Percentiles rank a stretch among this genome's conserved stretches.
phyloP scores from a whole-genome alignment of 495 filamentous ascomycete genomes.

The Amorphotheca resinae region DNA sequence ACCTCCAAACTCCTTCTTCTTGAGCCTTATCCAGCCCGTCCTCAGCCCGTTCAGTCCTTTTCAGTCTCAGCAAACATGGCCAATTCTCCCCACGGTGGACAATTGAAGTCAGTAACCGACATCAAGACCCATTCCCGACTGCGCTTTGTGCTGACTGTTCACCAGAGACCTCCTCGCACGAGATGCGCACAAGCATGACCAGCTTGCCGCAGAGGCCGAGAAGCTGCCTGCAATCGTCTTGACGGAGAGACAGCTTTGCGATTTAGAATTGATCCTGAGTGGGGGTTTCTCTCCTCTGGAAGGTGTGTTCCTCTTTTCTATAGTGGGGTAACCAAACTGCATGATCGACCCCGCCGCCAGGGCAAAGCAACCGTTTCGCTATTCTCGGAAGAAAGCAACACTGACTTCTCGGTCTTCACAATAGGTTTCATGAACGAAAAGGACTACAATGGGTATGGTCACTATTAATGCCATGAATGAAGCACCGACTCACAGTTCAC shows the following conservation, averaged over 20 bases:
- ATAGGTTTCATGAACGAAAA: constrained; percentile 92
- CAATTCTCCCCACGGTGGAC: constrained; percentile 84
- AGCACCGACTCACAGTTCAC: constrained; percentile 10
- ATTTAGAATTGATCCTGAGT: constrained; percentile 90
- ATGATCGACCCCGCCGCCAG: constrained; percentile 6
- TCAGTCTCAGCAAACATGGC: constrained; percentile 37
- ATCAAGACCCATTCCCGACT: neutral
- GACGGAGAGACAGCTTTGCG: constrained; percentile 88
- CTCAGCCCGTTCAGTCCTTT: too few relatives aligned
- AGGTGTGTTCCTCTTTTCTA: constrained; percentile 39
- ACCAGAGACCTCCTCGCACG: constrained; percentile 69
- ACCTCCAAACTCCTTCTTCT: neutral
- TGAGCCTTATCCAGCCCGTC: neutral
- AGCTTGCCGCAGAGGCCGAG: constrained; percentile 77
- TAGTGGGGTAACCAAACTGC: constrained; percentile 12
- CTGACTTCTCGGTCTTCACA: neutral
- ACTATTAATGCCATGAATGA: neutral
- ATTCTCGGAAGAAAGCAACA: neutral
- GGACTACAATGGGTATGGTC: constrained; percentile 79
- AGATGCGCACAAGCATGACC: constrained; percentile 62
- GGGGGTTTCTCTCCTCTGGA: constrained; percentile 96
- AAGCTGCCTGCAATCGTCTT: constrained; percentile 72
- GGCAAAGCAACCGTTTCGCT: neutral
- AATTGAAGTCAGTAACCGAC: constrained; percentile 51
- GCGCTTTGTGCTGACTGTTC: constrained; percentile 2